Evolutionary conservation across 768 basidiomycete genomes (phyloP).

Genomic region (Lentinus brumalis): DNA sequence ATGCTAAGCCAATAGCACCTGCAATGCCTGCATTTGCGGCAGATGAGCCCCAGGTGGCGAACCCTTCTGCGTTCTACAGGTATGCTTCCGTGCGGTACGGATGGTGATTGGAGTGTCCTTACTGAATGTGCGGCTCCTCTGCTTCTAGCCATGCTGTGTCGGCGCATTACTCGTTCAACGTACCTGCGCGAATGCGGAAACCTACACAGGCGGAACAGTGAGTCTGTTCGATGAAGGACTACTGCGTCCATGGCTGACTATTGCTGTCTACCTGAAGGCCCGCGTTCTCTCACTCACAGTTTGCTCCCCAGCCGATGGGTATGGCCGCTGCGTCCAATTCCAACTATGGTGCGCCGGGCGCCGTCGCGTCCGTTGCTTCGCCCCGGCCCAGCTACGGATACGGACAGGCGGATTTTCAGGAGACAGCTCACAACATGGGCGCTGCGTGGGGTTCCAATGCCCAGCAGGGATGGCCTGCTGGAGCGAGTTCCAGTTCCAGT

Average conservation of each 20-base stretch:
- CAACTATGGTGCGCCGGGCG: neutral
- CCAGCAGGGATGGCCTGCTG: neutral
- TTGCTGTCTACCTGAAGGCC: neutral
- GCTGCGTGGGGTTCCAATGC: neutral
- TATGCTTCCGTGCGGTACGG: slow-evolving; percentile 27
- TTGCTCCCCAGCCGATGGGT: neutral
- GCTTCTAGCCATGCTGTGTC: slow-evolving; percentile 53
- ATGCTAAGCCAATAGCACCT: slow-evolving; percentile 31
- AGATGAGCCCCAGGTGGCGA: slow-evolving; percentile 20
- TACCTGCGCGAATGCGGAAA: slow-evolving; percentile 7
- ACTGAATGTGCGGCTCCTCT: neutral
- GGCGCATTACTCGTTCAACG: slow-evolving; percentile 37
- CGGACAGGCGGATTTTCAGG: slow-evolving; percentile 10
- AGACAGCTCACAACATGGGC: neutral
- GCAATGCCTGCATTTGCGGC: slow-evolving; percentile 5
- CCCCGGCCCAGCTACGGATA: slow-evolving; percentile 18
- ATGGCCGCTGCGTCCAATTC: neutral
- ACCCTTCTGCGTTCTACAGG: slow-evolving; percentile 59
- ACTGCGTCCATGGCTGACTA: neutral
- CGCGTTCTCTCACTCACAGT: neutral
- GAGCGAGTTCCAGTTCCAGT: neutral
- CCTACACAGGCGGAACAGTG: slow-evolving; percentile 5
- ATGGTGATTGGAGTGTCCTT: neutral
- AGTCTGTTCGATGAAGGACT: neutral
- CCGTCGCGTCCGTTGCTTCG: slow-evolving; percentile 3